These are phyloP conservation scores for Alternaria viburni DNA, from an alignment of 2,329 filamentous ascomycete genomes.

Conservation along the genomic window DNA sequence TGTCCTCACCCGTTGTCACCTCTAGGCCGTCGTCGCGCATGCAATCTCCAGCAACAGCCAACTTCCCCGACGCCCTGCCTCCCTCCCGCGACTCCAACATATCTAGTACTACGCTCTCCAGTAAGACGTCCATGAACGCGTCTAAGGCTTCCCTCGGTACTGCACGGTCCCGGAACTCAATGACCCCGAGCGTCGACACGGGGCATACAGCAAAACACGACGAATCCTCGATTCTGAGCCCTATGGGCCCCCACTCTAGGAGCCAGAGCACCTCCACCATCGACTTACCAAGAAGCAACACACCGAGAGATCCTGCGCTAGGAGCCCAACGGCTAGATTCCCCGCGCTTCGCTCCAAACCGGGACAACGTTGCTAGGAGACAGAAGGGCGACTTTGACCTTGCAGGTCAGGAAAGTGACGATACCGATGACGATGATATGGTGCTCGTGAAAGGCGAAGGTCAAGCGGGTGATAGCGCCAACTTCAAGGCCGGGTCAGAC, in stretches of 20 bases:
- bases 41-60: conserved; percentile 47
- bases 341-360: conserved; percentile 25
- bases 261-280: conserved; percentile 23
- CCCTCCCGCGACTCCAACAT: conserved; percentile 45
- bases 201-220: conserved; percentile 29
- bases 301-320: conserved; percentile 23
- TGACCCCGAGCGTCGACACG: conserved; percentile 30
- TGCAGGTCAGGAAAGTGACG: conserved; percentile 38
- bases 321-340: conserved; percentile 18
- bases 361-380: conserved; percentile 27
- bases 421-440: conserved; percentile 42
- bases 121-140: conserved; percentile 38
- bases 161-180: conserved; percentile 39
- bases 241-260: conserved; percentile 33
- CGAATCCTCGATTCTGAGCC: conserved; percentile 33
- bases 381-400: conserved; percentile 33
- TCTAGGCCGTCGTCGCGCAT: conserved; percentile 46
- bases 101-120: conserved; percentile 36
- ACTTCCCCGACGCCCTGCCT: conserved; percentile 44
- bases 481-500: conserved; percentile 30
- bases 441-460: conserved; percentile 33
- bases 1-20: conserved; percentile 46
- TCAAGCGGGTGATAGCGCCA: conserved; percentile 27
- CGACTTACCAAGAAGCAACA: conserved; percentile 24
- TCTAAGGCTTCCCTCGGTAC: conserved; percentile 13